Evolutionary conservation across 768 basidiomycete species (phyloP).

Genomic region (Auricularia heimuer): DNA sequence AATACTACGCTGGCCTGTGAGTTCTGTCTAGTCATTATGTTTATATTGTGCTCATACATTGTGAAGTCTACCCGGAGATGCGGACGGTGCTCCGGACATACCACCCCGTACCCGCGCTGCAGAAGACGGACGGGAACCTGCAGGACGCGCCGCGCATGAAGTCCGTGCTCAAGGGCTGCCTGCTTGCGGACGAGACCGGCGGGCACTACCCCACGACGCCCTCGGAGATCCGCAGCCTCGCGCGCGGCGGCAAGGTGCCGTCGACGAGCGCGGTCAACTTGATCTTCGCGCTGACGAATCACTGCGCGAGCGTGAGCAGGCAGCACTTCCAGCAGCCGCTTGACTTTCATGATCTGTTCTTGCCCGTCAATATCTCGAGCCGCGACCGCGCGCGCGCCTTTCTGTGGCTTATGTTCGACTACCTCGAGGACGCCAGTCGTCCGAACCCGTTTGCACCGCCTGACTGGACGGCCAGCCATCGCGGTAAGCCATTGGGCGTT

Average conservation of each 20-base stretch:
- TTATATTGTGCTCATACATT: neutral
- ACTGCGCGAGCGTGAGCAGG: slow-evolving; percentile 69
- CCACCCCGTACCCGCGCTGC: slow-evolving; percentile 65
- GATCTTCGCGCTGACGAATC: slow-evolving; percentile 60
- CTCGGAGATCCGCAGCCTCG: slow-evolving; percentile 43
- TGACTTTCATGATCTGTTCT: slow-evolving; percentile 70
- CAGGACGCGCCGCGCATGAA: slow-evolving; percentile 77
- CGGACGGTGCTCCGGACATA: slow-evolving; percentile 67
- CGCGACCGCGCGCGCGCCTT: slow-evolving; percentile 67
- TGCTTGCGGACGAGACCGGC: slow-evolving; percentile 41
- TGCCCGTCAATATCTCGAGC: slow-evolving; percentile 65
- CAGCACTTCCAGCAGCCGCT: slow-evolving; percentile 33
- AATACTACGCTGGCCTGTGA: slow-evolving; percentile 79
- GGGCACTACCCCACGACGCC: slow-evolving; percentile 43
- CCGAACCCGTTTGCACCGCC: slow-evolving; percentile 62
- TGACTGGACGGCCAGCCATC: slow-evolving; percentile 44
- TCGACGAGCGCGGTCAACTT: slow-evolving; percentile 69
- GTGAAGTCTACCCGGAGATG: slow-evolving; percentile 69
- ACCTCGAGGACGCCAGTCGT: slow-evolving; percentile 54
- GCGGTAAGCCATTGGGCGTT: slow-evolving; percentile 53
- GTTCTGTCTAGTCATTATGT: slow-evolving; percentile 16
- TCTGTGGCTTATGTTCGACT: slow-evolving; percentile 76
- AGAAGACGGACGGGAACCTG: slow-evolving; percentile 57
- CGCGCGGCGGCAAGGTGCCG: slow-evolving; percentile 47
- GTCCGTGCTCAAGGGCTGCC: slow-evolving; percentile 55